phyloP scores from a whole-genome alignment of 2,329 filamentous ascomycete species.

The Penicillium janthinellum region DNA sequence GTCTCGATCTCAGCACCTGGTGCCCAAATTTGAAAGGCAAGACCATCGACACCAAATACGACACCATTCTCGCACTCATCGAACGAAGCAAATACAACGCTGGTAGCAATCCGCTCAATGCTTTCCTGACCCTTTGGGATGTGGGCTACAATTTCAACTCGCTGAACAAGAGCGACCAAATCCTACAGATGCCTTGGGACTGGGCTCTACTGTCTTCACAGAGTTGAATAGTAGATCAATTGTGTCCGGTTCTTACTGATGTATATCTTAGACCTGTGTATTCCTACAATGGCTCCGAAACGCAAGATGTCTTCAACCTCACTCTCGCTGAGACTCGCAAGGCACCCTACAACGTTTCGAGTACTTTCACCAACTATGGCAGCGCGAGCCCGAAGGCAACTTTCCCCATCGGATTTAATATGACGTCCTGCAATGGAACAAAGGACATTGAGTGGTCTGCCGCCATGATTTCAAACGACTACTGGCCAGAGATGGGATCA shows the following conservation, averaged over 20 bases:
- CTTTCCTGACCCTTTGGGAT: neutral
- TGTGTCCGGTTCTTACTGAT: neutral
- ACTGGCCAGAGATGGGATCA: neutral
- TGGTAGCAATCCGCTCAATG: neutral
- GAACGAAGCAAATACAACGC: neutral
- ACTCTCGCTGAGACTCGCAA: neutral
- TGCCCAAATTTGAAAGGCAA: neutral
- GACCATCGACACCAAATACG: neutral
- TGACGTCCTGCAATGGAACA: constrained; percentile 1
- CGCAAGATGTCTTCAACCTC: neutral
- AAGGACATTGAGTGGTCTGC: neutral
- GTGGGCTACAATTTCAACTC: neutral
- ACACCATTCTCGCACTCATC: neutral
- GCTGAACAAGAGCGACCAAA: neutral
- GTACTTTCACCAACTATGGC: neutral
- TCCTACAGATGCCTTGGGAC: neutral
- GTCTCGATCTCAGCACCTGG: neutral
- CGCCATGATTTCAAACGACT: neutral
- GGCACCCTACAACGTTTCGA: constrained; percentile 1
- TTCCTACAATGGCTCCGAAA: neutral
- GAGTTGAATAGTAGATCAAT: neutral
- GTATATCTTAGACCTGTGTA: neutral
- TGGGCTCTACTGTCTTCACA: neutral
- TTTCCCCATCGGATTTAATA: neutral
- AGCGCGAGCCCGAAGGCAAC: neutral